A percentile compares a stretch with the other conserved stretches of the same genome.
phyloP scores from a whole-genome alignment of 495 filamentous ascomycete species.

The Lineolata rhizophorae region DNA sequence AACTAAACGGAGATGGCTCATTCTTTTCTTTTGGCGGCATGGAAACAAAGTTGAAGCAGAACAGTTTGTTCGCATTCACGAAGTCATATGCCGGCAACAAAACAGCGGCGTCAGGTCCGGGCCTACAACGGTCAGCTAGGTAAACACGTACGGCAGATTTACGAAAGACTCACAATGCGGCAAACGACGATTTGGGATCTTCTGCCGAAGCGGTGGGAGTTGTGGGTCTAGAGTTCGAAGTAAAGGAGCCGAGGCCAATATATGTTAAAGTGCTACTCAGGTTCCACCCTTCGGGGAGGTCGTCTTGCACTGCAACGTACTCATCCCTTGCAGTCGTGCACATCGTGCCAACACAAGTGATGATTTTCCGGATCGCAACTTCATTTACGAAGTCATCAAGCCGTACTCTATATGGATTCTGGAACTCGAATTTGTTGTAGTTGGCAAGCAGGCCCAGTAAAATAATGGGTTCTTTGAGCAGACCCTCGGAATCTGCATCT shows the following conservation, averaged over 20 bases:
- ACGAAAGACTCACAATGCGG: slow-evolving; percentile 29
- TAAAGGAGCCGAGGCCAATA: slow-evolving; percentile 61
- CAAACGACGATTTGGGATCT: slow-evolving; percentile 58
- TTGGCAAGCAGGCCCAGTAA: slow-evolving; percentile 81
- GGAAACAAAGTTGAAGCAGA: slow-evolving; percentile 65
- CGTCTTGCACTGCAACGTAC: slow-evolving; percentile 81
- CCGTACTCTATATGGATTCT: slow-evolving; percentile 86
- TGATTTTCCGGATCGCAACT: slow-evolving; percentile 57
- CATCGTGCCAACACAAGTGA: slow-evolving; percentile 46
- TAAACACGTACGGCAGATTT: background rate
- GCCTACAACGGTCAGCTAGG: slow-evolving; percentile 25
- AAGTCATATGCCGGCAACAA: slow-evolving; percentile 85
- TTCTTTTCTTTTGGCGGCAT: slow-evolving; percentile 35
- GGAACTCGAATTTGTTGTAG: slow-evolving; percentile 98
- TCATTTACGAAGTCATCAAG: slow-evolving; percentile 98
- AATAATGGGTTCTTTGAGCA: slow-evolving; percentile 53
- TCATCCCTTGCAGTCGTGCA: slow-evolving; percentile 42
- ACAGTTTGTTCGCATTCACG: slow-evolving; percentile 82
- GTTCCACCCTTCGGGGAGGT: slow-evolving; percentile 79
- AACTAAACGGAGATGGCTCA: slow-evolving; percentile 53
- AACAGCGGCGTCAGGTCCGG: slow-evolving; percentile 52
- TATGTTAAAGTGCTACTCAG: slow-evolving; percentile 57
- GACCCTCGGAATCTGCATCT: slow-evolving; percentile 41
- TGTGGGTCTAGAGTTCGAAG: slow-evolving; percentile 40
- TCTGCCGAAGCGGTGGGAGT: slow-evolving; percentile 38